Evolutionary conservation across 164 flowering plant genomes (phyloP), one percentile per base, ranked within the genome.

Genomic region (Dillenia suffruticosa): DNA sequence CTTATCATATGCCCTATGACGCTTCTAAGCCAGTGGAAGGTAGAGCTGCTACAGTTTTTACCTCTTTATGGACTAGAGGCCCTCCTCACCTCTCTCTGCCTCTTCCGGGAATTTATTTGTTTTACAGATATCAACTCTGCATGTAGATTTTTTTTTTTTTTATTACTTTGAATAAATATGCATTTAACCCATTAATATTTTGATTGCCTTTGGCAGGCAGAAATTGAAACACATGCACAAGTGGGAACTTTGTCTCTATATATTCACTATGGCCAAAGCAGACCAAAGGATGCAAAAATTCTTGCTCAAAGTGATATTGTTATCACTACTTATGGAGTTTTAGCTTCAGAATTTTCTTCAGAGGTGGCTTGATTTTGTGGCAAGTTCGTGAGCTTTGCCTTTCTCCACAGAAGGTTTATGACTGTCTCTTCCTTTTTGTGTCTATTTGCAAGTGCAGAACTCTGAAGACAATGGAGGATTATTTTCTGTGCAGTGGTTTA

Each of bases 1-100:
- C 79, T 94, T 71, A 88, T 94, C 51, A 68, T 94, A 56, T 94
- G 99, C 62, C 99, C 99, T 8, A 86, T 94, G 99, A 91, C 96
- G 51, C 86, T 94, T 59, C 77, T 94, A 14, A 86, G 96, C 61
- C 99, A 94, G 74, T 94, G 99, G 99, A 94, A 94, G 99, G 97
- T 92, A 73, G 12, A 62, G 4, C 48, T 54, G 51, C 45, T 16
- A 43, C 17, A 17, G 52, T n/a, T 57, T 44, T 10, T 22, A 43
- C 12, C 17, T 3, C 19, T 46, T 63, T 14, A 44, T 44, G 9
- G 15, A 3, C 8, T 5, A 19, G 54, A 13, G 32, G 43, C 40
- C 49, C 56, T 10, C 0, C n/a, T 43, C 46, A 19, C 2, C 6
- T 46, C 22, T 9, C 53, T 32, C 40, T 32, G 40, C 40, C 40